phyloP scores from a whole-genome alignment of 257 asterid species.

The Solanum boliviense region DNA sequence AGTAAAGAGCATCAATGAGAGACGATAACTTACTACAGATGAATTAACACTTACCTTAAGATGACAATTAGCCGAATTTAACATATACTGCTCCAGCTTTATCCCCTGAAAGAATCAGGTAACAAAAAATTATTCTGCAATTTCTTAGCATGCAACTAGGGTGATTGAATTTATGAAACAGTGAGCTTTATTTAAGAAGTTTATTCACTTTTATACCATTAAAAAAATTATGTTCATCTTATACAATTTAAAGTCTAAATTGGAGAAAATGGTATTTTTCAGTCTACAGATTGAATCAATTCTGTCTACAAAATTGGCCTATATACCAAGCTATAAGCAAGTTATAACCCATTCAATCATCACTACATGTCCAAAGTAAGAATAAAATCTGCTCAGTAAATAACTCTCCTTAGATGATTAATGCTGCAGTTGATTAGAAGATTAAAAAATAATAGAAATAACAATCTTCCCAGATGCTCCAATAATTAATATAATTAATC shows the following conservation, averaged over 20 bases:
- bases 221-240: not conserved
- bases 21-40: not conserved
- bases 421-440: not conserved
- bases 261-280: not conserved
- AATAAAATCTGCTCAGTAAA: not conserved
- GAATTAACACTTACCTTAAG: slow-evolving; percentile 39
- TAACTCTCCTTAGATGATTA: not conserved
- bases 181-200: not conserved
- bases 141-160: not conserved
- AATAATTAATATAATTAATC: not conserved
- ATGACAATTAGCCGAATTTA: slow-evolving; percentile 66
- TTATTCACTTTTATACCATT: not conserved
- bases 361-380: not conserved
- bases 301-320: not conserved
- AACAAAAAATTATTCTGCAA: not conserved
- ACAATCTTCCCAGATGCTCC: not conserved
- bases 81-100: slow-evolving; percentile 78
- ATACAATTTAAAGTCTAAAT: not conserved
- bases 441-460: not conserved
- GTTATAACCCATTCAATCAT: not conserved
- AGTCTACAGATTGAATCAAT: not conserved
- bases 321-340: not conserved
- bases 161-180: not conserved
- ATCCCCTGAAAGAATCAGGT: slow-evolving; percentile 55
- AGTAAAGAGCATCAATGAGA: not conserved